A percentile compares a stretch with the other conserved stretches of the same genome.
These are phyloP conservation scores for Suillus cothurnatus DNA, from an alignment of 768 basidiomycete genomes.

Conservation along the genomic window DNA sequence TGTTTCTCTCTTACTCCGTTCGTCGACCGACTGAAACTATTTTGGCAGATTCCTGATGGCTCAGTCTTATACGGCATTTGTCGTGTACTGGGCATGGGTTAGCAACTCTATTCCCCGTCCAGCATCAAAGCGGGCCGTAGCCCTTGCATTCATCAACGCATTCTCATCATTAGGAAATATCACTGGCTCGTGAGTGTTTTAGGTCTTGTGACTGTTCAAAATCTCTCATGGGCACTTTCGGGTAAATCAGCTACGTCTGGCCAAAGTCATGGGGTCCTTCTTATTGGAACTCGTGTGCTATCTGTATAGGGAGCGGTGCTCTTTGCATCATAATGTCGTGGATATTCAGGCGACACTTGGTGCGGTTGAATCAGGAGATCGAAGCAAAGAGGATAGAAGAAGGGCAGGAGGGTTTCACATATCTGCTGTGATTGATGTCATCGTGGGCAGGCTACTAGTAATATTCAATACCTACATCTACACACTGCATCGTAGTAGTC, in stretches of 20 bases:
- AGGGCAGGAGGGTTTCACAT: conserved; percentile 44
- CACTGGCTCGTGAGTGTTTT: conserved; percentile 66
- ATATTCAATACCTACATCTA: neutral
- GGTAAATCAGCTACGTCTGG: conserved; percentile 58
- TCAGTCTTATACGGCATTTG: conserved; percentile 71
- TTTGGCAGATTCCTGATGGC: conserved; percentile 71
- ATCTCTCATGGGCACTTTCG: conserved; percentile 12
- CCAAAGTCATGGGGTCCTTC: conserved; percentile 69
- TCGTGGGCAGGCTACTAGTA: neutral
- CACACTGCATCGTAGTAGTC: neutral
- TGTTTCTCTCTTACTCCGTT: conserved; percentile 19
- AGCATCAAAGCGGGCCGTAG: conserved; percentile 86
- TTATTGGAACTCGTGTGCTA: conserved; percentile 69
- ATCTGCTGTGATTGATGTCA: conserved; percentile 40
- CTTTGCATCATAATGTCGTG: conserved; percentile 52
- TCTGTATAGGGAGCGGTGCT: conserved; percentile 64
- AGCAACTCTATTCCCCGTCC: conserved; percentile 71
- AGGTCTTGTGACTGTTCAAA: neutral
- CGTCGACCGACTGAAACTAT: conserved; percentile 1
- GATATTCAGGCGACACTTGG: conserved; percentile 49
- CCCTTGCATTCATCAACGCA: conserved; percentile 80
- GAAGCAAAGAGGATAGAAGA: conserved; percentile 42
- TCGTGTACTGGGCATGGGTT: conserved; percentile 60
- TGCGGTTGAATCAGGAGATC: conserved; percentile 40
- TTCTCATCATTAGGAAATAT: conserved; percentile 86